Evolutionary conservation across 495 filamentous ascomycete species (phyloP), one percentile per base, ranked within the genome.

Genomic region (Ramalina peruviana): DNA sequence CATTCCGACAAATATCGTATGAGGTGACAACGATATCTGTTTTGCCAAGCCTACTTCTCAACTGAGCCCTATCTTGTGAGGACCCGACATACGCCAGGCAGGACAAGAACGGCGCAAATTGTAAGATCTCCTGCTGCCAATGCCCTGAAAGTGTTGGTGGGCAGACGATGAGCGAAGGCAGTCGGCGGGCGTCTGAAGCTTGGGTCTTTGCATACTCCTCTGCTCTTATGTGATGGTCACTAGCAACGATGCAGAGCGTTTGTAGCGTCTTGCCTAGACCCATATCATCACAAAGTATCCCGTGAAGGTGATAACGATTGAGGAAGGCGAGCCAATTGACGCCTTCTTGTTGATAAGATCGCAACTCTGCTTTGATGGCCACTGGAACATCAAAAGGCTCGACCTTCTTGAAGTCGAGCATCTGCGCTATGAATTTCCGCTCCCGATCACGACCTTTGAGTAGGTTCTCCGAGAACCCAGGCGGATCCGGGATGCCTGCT

Each of bases 211-310:
- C 78, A 57, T 80, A 96, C 62, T 96, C 88, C 59, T 96, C 86
- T 6, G 83, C 86, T 41, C 92, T 84, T 62, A 92, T 70, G 61
- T 95, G 88, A 62, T 98, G 92, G 62, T 98, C 92, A 67, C 86
- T 94, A 9, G 92, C 90, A 42, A 98, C 89, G 59, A 98, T 97
- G 61, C 93, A 97, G 40, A 98, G 77, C 0, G 92, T 98, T 65
- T 98, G 92, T 19, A 98, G 71, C 1, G 92, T 98, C 65, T 98
- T 98, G 30, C 92, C 92, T 40, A 98, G 85, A 55, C 92, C 92
- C 92, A 98, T 98, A 61, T 98, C 92, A 60, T 98, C 92, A 62
- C 92, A 98, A 48, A 98, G 86, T 67, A 98, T 94, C 37, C 92
- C 92, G 56, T 98, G 92, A 15, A 98, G 78, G 63, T 97, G 87